Percentiles rank a stretch among this genome's conserved stretches.
These are phyloP conservation scores for Leptographium wingfieldii DNA, from an alignment of 2,329 filamentous ascomycete species.

Conservation along the genomic window DNA sequence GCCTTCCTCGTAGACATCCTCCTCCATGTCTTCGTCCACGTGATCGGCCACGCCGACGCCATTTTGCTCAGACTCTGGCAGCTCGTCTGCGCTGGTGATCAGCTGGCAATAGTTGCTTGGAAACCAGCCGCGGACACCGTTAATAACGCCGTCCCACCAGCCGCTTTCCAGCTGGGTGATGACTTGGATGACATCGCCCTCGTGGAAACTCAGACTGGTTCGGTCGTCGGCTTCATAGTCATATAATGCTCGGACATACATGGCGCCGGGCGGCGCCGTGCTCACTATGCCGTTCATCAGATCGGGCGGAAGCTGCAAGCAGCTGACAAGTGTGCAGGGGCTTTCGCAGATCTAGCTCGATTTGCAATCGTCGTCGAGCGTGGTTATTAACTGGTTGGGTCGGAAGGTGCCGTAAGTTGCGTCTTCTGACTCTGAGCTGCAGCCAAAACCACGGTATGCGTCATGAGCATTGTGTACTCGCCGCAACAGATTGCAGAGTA, in stretches of 20 bases:
- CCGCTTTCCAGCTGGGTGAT: slow-evolving; percentile 96
- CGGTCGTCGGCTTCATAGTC: slow-evolving; percentile 97
- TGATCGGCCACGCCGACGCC: slow-evolving; percentile 40
- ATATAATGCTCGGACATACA: slow-evolving; percentile 93
- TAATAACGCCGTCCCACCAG: slow-evolving; percentile 99
- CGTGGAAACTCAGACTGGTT: slow-evolving; percentile 90
- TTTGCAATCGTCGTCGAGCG: slow-evolving; percentile 2
- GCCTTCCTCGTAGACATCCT: slow-evolving; percentile 55
- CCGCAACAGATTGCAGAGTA: background rate
- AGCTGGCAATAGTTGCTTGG: slow-evolving; percentile 97
- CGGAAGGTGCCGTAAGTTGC: slow-evolving; percentile 5
- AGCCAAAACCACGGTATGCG: slow-evolving; percentile 33
- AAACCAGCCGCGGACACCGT: slow-evolving; percentile 95
- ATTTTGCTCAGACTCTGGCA: slow-evolving; percentile 47
- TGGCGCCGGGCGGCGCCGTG: slow-evolving; percentile 49
- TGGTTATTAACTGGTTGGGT: slow-evolving; percentile 11
- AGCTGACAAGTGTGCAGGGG: slow-evolving; percentile 6
- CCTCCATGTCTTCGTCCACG: slow-evolving; percentile 50
- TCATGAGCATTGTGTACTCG: slow-evolving; percentile 41
- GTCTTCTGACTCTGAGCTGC: slow-evolving; percentile 29
- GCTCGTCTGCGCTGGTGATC: slow-evolving; percentile 63
- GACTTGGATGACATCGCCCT: slow-evolving; percentile 95
- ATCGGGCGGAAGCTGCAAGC: slow-evolving; percentile 6
- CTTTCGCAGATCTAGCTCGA: background rate
- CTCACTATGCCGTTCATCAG: slow-evolving; percentile 50